Percentiles rank a stretch among this genome's conserved stretches.
Conservation (phyloP, 148 eudicot genomes). For the Beta vulgaris region DNA sequence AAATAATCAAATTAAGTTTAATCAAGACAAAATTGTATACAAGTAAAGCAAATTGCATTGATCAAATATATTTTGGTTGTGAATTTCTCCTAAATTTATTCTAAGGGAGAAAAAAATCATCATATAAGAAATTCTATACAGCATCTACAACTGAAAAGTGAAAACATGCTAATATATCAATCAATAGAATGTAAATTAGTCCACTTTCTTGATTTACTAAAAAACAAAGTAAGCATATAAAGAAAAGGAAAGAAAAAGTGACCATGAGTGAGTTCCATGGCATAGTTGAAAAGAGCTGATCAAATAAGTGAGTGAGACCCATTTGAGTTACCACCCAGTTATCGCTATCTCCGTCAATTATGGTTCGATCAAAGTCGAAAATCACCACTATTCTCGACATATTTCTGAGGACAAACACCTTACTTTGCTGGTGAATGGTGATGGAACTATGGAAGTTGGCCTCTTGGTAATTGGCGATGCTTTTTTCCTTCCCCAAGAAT, state of each 20-base stretch:
- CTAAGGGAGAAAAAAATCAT: too few species aligned
- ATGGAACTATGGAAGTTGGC: background rate
- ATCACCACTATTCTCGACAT: slow-evolving; percentile 35
- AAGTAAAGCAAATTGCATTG: too few species aligned
- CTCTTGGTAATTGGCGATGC: too few species aligned
- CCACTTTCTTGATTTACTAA: background rate
- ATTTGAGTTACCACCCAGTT: slow-evolving; percentile 56
- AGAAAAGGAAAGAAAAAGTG: background rate
- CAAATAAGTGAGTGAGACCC: slow-evolving; percentile 52
- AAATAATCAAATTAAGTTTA: too few species aligned
- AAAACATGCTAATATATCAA: too few species aligned
- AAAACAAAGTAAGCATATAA: background rate
- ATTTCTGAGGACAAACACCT: background rate
- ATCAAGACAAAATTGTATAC: too few species aligned
- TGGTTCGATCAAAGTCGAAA: slow-evolving; percentile 77
- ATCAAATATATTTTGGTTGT: too few species aligned
- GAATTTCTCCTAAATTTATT: too few species aligned
- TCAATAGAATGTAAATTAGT: too few species aligned
- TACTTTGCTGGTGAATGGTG: background rate
- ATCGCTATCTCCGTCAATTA: slow-evolving; percentile 76
- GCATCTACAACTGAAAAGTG: too few species aligned
- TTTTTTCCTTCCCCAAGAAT: too few species aligned
- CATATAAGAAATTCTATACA: too few species aligned
- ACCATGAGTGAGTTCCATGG: slow-evolving; percentile 89
- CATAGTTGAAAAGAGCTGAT: slow-evolving; percentile 48